Base-by-base conservation (phyloP, 768 basidiomycete genomes). In the Russula vinacea region DNA sequence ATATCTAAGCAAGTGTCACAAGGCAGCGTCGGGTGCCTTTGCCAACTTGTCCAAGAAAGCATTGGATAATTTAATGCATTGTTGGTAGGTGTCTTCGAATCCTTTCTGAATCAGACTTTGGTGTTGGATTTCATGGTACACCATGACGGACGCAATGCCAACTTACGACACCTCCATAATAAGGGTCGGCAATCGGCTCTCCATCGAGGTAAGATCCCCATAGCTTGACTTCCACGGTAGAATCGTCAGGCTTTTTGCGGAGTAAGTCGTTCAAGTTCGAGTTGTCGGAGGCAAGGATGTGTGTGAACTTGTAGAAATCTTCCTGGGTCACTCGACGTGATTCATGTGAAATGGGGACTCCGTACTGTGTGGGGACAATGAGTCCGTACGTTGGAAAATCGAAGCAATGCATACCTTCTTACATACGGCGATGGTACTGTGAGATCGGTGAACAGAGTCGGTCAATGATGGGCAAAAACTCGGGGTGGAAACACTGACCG, bases 241-340 rank as follows among this genome's bases (percentile, higher is more conserved):
- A 74, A 67, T 83, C 70, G 32, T 65, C 66, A 1, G 78, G 82
- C 66, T 77, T 76, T 50, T 84, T 79, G 57, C 80, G 78, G 50
- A 83, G 69, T 50, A 94, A 77, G 64, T 83, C 78, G 40, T 80
- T 80, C 67, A 90, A 78, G 75, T 95, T 95, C 70, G 78, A 84
- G 62, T 82, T 81, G 71, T 96, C 94, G 47, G 93, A 84, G 9
- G 93, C 91, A 14, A 98, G 80, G 69, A 98, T 93, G 70, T 94
- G 86, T 58, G 90, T 86, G 74, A 92, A 96, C 17, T 74, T 73
- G 19, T 74, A 78, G 72, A 92, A 96, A 75, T 97, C 94, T 1
- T 79, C 78, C 26, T 74, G 73, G 11, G 71, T 58, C 29, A 92
- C 80, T 73, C 87, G 84, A n/a, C 89, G 84, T 10, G 89, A 89